Conservation (phyloP, 441 rosid genomes). For the Corymbia citriodora region DNA sequence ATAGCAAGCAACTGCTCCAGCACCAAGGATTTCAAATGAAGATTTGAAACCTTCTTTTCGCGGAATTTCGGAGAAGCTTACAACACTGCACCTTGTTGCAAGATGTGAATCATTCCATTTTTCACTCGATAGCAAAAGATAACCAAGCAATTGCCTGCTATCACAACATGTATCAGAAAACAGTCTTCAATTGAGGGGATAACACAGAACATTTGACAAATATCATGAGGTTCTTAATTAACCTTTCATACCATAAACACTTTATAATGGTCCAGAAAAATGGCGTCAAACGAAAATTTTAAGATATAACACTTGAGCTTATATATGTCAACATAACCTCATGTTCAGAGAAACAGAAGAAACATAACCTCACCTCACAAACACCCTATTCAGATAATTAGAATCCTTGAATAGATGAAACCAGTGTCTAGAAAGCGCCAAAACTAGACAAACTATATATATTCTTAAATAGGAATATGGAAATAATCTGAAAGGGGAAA, state of each 20-base stretch:
- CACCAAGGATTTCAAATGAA: slow-evolving; percentile 68
- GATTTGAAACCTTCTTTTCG: slow-evolving; percentile 46
- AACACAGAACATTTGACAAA: neutral
- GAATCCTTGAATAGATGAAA: neutral
- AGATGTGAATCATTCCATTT: slow-evolving; percentile 47
- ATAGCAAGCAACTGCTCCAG: slow-evolving; percentile 81
- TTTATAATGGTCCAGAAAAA: neutral
- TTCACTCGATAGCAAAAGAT: slow-evolving; percentile 63
- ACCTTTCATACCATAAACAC: neutral
- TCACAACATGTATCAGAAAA: slow-evolving; percentile 15
- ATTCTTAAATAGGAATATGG: neutral
- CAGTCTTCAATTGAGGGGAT: neutral
- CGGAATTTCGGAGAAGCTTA: slow-evolving; percentile 22
- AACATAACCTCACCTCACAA: neutral
- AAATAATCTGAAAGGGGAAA: neutral
- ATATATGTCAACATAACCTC: neutral
- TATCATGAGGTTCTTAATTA: neutral
- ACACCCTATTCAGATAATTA: neutral
- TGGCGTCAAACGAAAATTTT: neutral
- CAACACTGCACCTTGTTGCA: slow-evolving; percentile 54
- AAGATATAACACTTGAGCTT: neutral
- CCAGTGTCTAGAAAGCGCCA: neutral
- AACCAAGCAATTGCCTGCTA: slow-evolving; percentile 84
- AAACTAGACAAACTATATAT: neutral
- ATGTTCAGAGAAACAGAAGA: neutral